These are phyloP conservation scores for Thraustochytrium striatum DNA, from an alignment of 352 stramenopile species.

Conservation along the genomic window DNA sequence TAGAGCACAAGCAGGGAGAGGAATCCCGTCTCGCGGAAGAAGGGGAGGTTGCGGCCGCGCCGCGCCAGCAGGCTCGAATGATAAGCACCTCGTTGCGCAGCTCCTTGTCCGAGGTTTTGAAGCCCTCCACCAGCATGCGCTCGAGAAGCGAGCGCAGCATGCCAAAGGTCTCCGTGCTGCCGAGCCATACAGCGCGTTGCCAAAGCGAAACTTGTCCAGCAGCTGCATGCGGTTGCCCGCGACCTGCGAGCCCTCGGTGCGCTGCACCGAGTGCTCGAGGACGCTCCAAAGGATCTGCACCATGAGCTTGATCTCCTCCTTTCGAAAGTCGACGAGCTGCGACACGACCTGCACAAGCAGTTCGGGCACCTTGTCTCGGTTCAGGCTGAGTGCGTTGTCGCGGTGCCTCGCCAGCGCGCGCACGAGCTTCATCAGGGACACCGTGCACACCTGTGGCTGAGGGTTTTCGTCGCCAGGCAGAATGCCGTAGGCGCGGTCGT, in stretches of 20 bases:
- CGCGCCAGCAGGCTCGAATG: conserved; percentile 52
- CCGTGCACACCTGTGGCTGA: conserved; percentile 11
- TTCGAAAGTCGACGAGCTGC: conserved; percentile 45
- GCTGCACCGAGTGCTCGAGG: conserved; percentile 53
- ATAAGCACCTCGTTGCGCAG: conserved; percentile 59
- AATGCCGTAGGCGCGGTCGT: conserved; percentile 3
- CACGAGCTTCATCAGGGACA: conserved; percentile 51
- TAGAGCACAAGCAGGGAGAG: conserved; percentile 56
- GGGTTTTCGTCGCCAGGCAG: no score
- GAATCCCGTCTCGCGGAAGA: conserved; percentile 52
- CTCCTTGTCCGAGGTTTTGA: conserved; percentile 55
- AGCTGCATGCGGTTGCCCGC: conserved; percentile 51
- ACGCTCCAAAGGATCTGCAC: conserved; percentile 58
- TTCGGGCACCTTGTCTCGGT: conserved; percentile 41
- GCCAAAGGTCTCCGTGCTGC: conserved; percentile 19
- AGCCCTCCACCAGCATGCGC: conserved; percentile 53
- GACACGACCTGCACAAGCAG: conserved; percentile 51
- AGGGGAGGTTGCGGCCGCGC: conserved; percentile 48
- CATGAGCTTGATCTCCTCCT: conserved; percentile 51
- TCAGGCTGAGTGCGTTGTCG: conserved; percentile 46
- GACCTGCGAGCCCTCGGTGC: conserved; percentile 36
- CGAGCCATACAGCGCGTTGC: conserved; percentile 52
- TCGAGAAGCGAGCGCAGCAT: conserved; percentile 52
- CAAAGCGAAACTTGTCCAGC: conserved; percentile 51
- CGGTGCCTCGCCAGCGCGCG: conserved; percentile 50